Base-by-base conservation (phyloP, 192 early-diverging fungal species). In the Podila verticillata region DNA sequence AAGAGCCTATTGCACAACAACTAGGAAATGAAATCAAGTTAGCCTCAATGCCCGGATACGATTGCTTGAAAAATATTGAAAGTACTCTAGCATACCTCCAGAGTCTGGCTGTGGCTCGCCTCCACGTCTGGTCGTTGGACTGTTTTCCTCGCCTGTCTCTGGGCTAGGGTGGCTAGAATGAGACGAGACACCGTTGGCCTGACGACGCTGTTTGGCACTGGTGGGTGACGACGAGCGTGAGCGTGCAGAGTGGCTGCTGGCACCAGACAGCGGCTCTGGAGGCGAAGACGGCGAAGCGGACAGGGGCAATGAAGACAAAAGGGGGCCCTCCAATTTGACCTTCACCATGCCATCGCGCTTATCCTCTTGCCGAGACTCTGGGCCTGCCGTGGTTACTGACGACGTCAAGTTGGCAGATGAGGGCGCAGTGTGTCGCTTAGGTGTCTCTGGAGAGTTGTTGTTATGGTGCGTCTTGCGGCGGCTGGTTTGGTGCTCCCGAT, bases 361-460 rank as follows among this genome's bases (percentile, higher is more conserved):
- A 2, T 75, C 74, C 26, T 39, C 47, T 7, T 29, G 62, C 9
- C 28, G 57, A 60, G 5, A 65, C 71, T 59, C 63, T 22, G 24
- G 28, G 19, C 12, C 8, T 5, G 19, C n/a, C 62, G 35, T 47
- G 22, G 39, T n/a, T 24, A 31, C n/a, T 7, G 66, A 39, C 44
- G 48, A 26, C 13, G 66, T 20, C 8, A 56, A 24, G 12, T 51
- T 56, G 9, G 26, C 56, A 4, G 57, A 36, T 15, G 26, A 30
- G 9, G 17, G 58, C 15, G 57, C 57, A 2, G 44, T 48, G 13
- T 31, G 13, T 7, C 57, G 61, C 31, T 58, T 80, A 9, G 51
- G 35, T 24, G 48, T 56, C 48, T 80, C 75, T 9, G 75, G 68
- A 19, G 75, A 78, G 15, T 63, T 12, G 12, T 44, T 62, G 32